These are phyloP conservation scores for Mycena pura DNA, from an alignment of 768 basidiomycete genomes.

Conservation along the genomic window DNA sequence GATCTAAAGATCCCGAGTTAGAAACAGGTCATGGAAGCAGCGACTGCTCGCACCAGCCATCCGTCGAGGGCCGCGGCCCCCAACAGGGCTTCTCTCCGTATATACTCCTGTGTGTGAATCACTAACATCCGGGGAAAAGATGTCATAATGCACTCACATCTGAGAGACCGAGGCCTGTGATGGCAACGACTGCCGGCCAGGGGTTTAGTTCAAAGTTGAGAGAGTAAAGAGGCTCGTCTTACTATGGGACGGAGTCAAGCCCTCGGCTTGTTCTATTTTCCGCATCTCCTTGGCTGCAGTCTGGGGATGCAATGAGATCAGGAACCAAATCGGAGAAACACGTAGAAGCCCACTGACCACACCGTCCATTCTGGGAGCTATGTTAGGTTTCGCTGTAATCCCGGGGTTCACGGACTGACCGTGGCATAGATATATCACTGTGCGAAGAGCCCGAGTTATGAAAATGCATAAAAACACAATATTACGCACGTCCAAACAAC, in stretches of 20 bases:
- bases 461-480: not conserved
- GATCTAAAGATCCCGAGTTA: conserved; percentile 3
- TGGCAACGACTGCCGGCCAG: conserved; percentile 12
- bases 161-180: conserved; percentile 18
- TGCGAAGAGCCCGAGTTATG: not conserved
- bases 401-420: no score
- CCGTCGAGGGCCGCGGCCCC: conserved; percentile 19
- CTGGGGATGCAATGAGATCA: not conserved
- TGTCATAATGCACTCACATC: conserved; percentile 5
- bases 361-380: conserved; percentile 14
- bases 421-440: conserved; percentile 23
- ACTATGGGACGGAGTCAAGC: conserved; percentile 15
- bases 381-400: no score
- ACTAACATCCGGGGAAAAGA: not conserved
- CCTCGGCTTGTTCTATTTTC: conserved; percentile 9
- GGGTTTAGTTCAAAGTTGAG: not conserved
- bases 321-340: not conserved
- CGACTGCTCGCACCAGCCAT: conserved; percentile 14
- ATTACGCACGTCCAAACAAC: conserved; percentile 21
- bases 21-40: not conserved
- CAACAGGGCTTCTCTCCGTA: conserved; percentile 13
- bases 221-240: not conserved
- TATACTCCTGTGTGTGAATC: conserved; percentile 14
- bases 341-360: conserved; percentile 6
- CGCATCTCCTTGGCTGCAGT: conserved; percentile 23